Percentiles rank a stretch among this genome's conserved stretches.
Evolutionary conservation across 441 rosid genomes (phyloP).

Genomic region (Gossypium gossypioides): DNA sequence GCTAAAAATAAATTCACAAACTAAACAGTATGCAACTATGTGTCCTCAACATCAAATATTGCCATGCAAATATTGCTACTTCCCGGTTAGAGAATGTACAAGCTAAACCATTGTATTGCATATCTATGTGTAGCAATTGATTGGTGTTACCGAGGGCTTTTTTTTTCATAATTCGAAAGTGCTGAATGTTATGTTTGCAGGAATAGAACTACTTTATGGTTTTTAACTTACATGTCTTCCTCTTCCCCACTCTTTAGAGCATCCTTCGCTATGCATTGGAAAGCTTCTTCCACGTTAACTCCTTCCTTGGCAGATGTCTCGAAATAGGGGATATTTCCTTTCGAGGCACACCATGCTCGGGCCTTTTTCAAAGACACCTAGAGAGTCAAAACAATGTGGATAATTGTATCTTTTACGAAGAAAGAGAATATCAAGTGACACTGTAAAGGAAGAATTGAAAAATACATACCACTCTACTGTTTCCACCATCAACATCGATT

Average conservation of each 20-base stretch:
- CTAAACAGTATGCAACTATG: not conserved
- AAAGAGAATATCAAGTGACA: not conserved
- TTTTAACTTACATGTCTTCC: slow-evolving; percentile 72
- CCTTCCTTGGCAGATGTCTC: slow-evolving; percentile 99
- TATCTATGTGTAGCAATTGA: not conserved
- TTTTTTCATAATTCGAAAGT: not conserved
- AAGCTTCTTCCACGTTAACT: slow-evolving; percentile 90
- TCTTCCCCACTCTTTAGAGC: slow-evolving; percentile 86
- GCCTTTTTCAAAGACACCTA: slow-evolving; percentile 96
- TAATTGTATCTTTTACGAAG: not conserved
- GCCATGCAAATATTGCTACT: not conserved
- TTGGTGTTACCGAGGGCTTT: not conserved
- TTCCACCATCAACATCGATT: slow-evolving; percentile 66
- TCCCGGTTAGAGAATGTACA: not conserved
- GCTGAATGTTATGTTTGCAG: not conserved
- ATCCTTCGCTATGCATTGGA: slow-evolving; percentile 88
- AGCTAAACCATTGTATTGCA: not conserved
- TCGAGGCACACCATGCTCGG: slow-evolving; percentile 94
- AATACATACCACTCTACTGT: slow-evolving; percentile 55
- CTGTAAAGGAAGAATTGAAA: not conserved
- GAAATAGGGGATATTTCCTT: slow-evolving; percentile 93
- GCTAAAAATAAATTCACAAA: not conserved
- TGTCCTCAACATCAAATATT: not conserved
- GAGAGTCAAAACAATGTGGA: not conserved
- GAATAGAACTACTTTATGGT: not conserved